Evolutionary conservation across 169 alveolate species (phyloP).

Genomic region (Eimeria falciformis): DNA sequence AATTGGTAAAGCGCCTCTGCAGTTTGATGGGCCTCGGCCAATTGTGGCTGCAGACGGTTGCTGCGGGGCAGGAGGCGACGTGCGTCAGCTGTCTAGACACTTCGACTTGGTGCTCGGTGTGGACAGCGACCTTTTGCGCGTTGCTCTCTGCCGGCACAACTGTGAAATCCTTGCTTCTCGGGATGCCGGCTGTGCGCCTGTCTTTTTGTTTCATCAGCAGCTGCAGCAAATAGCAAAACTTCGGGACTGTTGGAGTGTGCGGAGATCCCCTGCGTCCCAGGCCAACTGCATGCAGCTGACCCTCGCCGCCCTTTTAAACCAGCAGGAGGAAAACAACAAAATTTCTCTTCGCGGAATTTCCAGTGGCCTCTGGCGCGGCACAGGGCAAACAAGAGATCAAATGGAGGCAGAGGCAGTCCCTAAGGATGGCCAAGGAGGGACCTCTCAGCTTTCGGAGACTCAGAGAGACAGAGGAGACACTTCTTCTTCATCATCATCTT

Average conservation of each 20-base stretch:
- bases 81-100: conserved; percentile 64
- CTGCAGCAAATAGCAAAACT: conserved; percentile 18
- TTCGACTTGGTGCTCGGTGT: conserved; percentile 70
- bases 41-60: conserved; percentile 63
- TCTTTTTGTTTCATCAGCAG: conserved; percentile 3
- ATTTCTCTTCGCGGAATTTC: neutral
- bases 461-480: too few species aligned
- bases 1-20: neutral
- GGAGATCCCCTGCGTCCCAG: neutral
- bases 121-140: conserved; percentile 51
- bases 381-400: neutral
- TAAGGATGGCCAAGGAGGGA: too few species aligned
- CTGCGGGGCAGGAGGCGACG: conserved; percentile 75
- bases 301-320: neutral
- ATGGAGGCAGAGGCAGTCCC: too few species aligned
- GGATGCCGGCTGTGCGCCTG: neutral
- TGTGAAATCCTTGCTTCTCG: neutral
- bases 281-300: neutral
- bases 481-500: neutral
- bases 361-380: neutral
- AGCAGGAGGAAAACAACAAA: neutral
- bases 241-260: conserved; percentile 7
- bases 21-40: conserved; percentile 7
- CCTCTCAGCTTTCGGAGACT: too few species aligned
- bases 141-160: conserved; percentile 68